Conservation (phyloP, 148 eudicot species). For the Heliamphora exappendiculata region DNA sequence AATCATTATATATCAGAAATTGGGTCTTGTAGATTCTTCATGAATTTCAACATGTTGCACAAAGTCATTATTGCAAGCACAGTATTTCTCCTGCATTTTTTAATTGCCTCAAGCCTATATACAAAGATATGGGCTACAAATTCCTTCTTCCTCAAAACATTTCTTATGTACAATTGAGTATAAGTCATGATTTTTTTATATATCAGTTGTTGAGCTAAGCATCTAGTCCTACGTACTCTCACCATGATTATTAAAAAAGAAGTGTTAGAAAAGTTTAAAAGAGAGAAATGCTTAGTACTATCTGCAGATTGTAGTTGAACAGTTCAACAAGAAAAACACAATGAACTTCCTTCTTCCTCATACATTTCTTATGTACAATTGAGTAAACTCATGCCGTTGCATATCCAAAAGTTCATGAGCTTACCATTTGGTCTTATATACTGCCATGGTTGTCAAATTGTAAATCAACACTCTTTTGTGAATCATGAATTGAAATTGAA, state of each 20-base stretch:
- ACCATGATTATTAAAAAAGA: no score
- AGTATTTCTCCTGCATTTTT: background rate
- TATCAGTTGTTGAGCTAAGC: no score
- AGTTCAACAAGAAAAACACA: no score
- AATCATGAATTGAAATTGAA: no score
- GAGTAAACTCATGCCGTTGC: background rate
- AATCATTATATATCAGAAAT: background rate
- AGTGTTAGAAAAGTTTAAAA: no score
- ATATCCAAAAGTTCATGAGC: background rate
- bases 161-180: background rate
- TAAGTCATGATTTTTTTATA: background rate
- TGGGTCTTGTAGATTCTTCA: background rate
- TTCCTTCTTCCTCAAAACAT: background rate
- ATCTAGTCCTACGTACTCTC: no score
- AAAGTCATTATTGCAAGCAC: conserved; percentile 1
- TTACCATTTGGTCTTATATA: background rate
- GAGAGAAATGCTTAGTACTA: no score
- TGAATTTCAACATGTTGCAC: conserved; percentile 5
- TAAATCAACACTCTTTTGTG: no score
- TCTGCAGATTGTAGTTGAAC: no score
- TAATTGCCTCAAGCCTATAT: background rate
- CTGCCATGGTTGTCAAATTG: background rate
- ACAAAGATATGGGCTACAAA: background rate
- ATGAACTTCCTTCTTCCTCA: background rate
- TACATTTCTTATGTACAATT: no score